Base-by-base conservation (phyloP, 2,329 filamentous ascomycete genomes). In the Exophiala xenobiotica region DNA sequence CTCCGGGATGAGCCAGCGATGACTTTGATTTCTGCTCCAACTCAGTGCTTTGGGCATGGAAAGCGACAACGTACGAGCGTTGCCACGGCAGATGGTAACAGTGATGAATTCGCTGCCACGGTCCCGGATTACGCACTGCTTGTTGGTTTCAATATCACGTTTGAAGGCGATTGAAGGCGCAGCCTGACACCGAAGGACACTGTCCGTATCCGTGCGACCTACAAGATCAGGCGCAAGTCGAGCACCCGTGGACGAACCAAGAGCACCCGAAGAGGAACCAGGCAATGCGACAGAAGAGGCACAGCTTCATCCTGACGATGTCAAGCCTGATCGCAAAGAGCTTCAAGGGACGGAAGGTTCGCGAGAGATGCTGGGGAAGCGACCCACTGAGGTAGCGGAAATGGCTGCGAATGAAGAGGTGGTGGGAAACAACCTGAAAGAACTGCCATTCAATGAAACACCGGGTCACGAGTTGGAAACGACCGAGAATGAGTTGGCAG, bases 1-100 rank as follows among this genome's bases (percentile, higher is more conserved):
- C 71, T 23, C 70, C 71, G 6, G 33, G 38, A 33, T 57, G 37
- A 53, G 29, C 6, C 4, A 3, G 24, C 14, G 22, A 11, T 23
- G 3, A n/a, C 6, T 29, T 22, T 1, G 24, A n/a, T 27, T n/a
- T 9, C 27, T 23, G 12, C 23, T 2, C 3, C 20, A 39, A 4
- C 5, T 20, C 38, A 3, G 14, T 11, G 38, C 4, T 5, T 40
- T n/a, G 38, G 23, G 18, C 31, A 24, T 20, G 8, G 9, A n/a
- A 9, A 31, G 27, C 27, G 27, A 31, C 27, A 9, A 9, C 27
- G 3, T 9, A 4, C 3, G 14, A 31, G 3, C 8, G 11, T 12
- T 31, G 6, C 6, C 26, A 27, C 26, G 26, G 26, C 6, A 27
- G 12, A 6, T 27, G 26, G 6, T 6, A 27, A 27, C 6, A 27